Percentiles rank a stretch among this genome's conserved stretches.
Evolutionary conservation across 768 basidiomycete species (phyloP).

Genomic region (Lactarius quietus): DNA sequence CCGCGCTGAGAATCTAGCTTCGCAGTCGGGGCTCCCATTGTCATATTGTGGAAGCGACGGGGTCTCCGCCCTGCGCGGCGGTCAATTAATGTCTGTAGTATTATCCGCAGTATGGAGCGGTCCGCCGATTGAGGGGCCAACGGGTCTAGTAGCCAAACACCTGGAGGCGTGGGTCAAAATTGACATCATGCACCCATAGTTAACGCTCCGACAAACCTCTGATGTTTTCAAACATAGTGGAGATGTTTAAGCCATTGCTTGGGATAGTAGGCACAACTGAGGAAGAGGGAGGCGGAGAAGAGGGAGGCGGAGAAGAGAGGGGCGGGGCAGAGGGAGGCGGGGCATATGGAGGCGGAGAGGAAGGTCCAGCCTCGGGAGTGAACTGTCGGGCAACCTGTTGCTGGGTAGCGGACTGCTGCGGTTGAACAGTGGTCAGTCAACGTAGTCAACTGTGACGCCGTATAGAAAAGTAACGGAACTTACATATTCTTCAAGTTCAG

Average conservation of each 20-base stretch:
- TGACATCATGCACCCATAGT: background rate
- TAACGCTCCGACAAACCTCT: constrained; percentile 7
- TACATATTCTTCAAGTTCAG: constrained; percentile 5
- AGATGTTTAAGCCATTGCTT: constrained; percentile 8
- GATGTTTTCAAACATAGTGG: constrained; percentile 14
- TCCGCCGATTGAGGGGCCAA: constrained; percentile 6
- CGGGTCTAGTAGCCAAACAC: constrained; percentile 21
- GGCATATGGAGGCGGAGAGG: constrained; percentile 3
- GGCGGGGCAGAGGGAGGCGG: too few species aligned
- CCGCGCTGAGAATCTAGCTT: constrained; percentile 13
- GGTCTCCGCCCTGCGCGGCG: constrained; percentile 13
- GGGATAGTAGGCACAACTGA: background rate
- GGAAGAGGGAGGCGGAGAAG: constrained; percentile 3
- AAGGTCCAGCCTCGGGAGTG: background rate
- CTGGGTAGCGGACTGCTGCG: background rate
- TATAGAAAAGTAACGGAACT: background rate
- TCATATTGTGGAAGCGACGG: constrained; percentile 8
- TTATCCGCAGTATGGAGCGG: constrained; percentile 6
- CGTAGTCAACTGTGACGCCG: too few species aligned
- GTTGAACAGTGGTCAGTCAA: background rate
- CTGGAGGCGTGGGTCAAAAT: constrained; percentile 5
- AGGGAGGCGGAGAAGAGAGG: too few species aligned
- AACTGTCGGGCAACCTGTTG: background rate
- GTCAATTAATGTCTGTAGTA: constrained; percentile 3
- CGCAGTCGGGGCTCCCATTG: constrained; percentile 14